Evolutionary conservation across 768 basidiomycete genomes (phyloP).

Genomic region (Nidularia sp.): DNA sequence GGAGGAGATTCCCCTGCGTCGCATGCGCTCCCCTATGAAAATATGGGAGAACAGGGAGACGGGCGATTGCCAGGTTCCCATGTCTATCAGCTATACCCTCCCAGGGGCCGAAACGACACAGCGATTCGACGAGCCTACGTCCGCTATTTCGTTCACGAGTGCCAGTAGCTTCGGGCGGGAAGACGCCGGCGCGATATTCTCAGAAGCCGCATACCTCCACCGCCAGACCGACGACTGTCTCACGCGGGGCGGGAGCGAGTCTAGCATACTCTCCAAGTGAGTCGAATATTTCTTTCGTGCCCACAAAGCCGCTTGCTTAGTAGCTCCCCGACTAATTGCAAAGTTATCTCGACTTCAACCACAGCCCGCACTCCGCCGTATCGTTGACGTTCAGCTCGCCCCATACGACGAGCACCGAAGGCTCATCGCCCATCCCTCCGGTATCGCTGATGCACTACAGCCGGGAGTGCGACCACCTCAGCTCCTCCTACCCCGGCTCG

Average conservation of each 20-base stretch:
- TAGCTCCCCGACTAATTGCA: not conserved
- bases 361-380: not conserved
- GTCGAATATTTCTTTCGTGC: not conserved
- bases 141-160: not conserved
- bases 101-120: too few species aligned
- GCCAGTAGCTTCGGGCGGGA: not conserved
- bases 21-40: too few species aligned
- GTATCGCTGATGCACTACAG: not conserved
- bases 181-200: not conserved
- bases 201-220: not conserved
- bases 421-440: not conserved
- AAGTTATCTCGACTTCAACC: not conserved
- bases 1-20: slow-evolving; percentile 4
- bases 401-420: not conserved
- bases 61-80: too few species aligned
- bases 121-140: not conserved
- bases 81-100: too few species aligned
- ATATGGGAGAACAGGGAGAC: too few species aligned
- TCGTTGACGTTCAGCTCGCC: not conserved
- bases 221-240: not conserved
- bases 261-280: not conserved
- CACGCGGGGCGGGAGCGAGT: not conserved
- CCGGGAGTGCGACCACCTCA: not conserved
- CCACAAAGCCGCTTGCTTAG: not conserved
- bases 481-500: not conserved